Conservation (phyloP, 306 rosid genomes). For the Hippophae rhamnoides region DNA sequence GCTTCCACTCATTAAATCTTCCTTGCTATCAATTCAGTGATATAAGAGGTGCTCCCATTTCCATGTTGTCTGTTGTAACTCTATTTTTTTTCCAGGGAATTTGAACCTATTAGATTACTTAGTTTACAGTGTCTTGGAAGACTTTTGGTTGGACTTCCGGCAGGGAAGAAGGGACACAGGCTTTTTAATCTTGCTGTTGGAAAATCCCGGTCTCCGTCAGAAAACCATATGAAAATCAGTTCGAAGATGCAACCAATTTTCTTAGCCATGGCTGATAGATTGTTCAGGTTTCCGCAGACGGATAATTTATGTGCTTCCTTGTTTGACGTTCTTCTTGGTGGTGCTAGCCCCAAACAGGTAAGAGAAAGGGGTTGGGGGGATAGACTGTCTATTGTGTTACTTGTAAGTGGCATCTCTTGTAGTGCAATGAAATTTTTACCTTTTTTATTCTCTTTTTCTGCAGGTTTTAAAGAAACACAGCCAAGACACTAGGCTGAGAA, state of each 20-base stretch:
- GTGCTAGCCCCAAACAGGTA: constrained; percentile 99
- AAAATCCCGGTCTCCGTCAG: constrained; percentile 55
- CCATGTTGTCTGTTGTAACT: neutral
- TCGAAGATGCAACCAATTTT: constrained; percentile 64
- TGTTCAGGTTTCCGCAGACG: constrained; percentile 84
- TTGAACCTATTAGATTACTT: constrained; percentile 84
- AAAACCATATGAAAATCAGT: constrained; percentile 44
- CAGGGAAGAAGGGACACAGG: constrained; percentile 86
- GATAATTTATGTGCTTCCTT: constrained; percentile 84
- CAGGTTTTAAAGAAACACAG: constrained; percentile 85
- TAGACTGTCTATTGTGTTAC: neutral
- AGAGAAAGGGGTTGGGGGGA: constrained; percentile 1
- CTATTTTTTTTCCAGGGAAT: constrained; percentile 43
- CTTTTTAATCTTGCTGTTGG: constrained; percentile 75
- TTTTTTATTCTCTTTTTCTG: constrained; percentile 18
- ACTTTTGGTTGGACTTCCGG: constrained; percentile 83
- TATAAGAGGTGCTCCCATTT: constrained; percentile 1
- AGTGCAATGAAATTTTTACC: neutral
- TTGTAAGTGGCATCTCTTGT: neutral
- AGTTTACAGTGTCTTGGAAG: constrained; percentile 89
- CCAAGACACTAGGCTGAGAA: constrained; percentile 59
- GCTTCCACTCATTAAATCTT: no score
- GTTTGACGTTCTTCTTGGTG: constrained; percentile 97
- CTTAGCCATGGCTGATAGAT: constrained; percentile 70
- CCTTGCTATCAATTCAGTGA: neutral